phyloP scores from a whole-genome alignment of 176 grass and related monocot genomes.

The Canna indica region DNA sequence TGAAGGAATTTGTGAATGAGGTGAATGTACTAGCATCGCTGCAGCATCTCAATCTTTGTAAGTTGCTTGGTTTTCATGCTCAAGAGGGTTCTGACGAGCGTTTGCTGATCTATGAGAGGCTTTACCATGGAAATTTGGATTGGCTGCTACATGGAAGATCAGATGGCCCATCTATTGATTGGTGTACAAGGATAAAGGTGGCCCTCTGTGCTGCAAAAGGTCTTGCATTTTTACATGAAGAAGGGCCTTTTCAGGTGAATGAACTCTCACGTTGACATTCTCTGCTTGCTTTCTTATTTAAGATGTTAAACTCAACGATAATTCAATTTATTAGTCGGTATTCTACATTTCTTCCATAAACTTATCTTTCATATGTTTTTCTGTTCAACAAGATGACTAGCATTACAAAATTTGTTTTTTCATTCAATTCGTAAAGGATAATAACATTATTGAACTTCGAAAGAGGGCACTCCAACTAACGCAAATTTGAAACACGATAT shows the following conservation, averaged over 20 bases:
- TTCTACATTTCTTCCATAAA: no score
- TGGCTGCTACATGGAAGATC: conserved; percentile 61
- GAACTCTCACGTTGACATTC: background rate
- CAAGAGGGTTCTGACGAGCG: conserved; percentile 66
- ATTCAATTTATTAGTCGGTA: no score
- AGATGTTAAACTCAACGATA: no score
- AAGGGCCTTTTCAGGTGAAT: conserved; percentile 96
- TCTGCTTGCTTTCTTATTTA: background rate
- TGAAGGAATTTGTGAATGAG: conserved; percentile 80
- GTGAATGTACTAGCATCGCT: conserved; percentile 56
- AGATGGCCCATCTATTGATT: conserved; percentile 81
- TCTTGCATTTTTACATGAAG: conserved; percentile 89
- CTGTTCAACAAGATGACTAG: background rate
- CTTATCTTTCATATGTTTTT: no score
- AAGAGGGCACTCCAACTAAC: background rate
- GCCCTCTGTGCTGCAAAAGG: conserved; percentile 73
- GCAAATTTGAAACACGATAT: background rate
- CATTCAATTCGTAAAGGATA: background rate
- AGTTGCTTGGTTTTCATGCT: conserved; percentile 63
- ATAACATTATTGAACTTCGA: background rate
- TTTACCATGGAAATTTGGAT: conserved; percentile 80
- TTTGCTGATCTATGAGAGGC: conserved; percentile 85
- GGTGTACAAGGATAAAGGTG: conserved; percentile 80
- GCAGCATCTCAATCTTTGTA: conserved; percentile 85
- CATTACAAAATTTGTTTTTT: background rate